Percentiles rank a stretch among this genome's conserved stretches.
Evolutionary conservation across 306 rosid genomes (phyloP).

Genomic region (Corylus avellana): DNA sequence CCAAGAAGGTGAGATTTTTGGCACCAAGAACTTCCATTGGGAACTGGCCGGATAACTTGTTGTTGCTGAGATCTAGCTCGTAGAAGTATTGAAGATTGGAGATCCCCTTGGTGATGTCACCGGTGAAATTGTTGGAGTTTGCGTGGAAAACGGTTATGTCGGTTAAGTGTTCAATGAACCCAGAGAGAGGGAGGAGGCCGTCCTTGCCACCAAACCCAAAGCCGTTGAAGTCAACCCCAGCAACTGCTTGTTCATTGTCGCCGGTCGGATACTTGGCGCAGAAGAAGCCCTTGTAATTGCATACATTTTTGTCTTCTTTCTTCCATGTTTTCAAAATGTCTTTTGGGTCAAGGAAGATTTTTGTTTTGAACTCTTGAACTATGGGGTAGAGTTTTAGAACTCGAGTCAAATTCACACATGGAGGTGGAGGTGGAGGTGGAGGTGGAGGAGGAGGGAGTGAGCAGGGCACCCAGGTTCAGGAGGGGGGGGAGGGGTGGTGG

Average conservation of each 20-base stretch:
- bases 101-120: slow-evolving; percentile 16
- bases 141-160: slow-evolving; percentile 70
- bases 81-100: slow-evolving; percentile 24
- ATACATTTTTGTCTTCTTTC: accelerated
- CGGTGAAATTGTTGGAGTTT: slow-evolving; percentile 67
- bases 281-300: slow-evolving; percentile 29
- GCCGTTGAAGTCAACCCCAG: slow-evolving; percentile 65
- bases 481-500: neutral
- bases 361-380: slow-evolving; percentile 22
- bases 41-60: slow-evolving; percentile 33
- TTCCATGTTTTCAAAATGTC: slow-evolving; percentile 31
- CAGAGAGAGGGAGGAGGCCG: neutral
- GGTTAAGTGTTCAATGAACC: slow-evolving; percentile 23
- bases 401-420: slow-evolving; percentile 1
- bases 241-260: neutral
- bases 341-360: neutral
- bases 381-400: slow-evolving; percentile 19
- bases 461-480: no score
- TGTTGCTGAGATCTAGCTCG: slow-evolving; percentile 84
- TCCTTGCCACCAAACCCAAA: neutral
- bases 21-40: slow-evolving; percentile 36
- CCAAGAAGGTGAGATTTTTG: slow-evolving; percentile 47
- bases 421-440: neutral
- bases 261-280: slow-evolving; percentile 24
- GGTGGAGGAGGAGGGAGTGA: neutral